These are phyloP conservation scores for Lactarius evosmus DNA, from an alignment of 768 basidiomycete species.

Conservation along the genomic window DNA sequence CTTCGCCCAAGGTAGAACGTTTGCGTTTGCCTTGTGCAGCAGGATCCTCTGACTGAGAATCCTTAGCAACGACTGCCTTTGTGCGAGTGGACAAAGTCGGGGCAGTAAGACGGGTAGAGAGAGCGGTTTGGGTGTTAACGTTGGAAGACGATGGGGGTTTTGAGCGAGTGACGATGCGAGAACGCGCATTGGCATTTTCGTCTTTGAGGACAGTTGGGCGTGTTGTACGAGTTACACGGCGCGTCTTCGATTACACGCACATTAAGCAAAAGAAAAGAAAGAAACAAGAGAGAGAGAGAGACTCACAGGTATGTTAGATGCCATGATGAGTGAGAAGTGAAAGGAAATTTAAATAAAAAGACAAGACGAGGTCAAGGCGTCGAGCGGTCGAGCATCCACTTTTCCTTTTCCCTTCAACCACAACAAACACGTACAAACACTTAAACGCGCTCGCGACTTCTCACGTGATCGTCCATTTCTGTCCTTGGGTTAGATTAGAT, in stretches of 20 bases:
- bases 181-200: conserved; percentile 70
- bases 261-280: neutral
- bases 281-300: neutral
- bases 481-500: conserved; percentile 13
- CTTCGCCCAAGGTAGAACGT: conserved; percentile 71
- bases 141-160: conserved; percentile 50
- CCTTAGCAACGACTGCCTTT: conserved; percentile 41
- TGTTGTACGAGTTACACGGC: conserved; percentile 58
- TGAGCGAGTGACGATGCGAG: conserved; percentile 57
- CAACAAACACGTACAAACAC: conserved; percentile 38
- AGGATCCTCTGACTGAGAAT: conserved; percentile 45
- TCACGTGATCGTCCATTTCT: conserved; percentile 34
- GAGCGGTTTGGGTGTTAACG: conserved; percentile 37
- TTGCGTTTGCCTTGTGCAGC: conserved; percentile 63
- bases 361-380: conserved; percentile 9
- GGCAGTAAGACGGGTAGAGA: conserved; percentile 41
- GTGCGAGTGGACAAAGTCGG: conserved; percentile 54
- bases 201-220: conserved; percentile 54
- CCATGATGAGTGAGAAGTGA: conserved; percentile 30
- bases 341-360: conserved; percentile 13
- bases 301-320: conserved; percentile 48
- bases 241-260: conserved; percentile 43
- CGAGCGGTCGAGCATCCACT: neutral
- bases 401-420: conserved; percentile 35
- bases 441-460: conserved; percentile 38